Base-by-base conservation (phyloP, 108 stramenopile genomes). In the Seminavis robusta region DNA sequence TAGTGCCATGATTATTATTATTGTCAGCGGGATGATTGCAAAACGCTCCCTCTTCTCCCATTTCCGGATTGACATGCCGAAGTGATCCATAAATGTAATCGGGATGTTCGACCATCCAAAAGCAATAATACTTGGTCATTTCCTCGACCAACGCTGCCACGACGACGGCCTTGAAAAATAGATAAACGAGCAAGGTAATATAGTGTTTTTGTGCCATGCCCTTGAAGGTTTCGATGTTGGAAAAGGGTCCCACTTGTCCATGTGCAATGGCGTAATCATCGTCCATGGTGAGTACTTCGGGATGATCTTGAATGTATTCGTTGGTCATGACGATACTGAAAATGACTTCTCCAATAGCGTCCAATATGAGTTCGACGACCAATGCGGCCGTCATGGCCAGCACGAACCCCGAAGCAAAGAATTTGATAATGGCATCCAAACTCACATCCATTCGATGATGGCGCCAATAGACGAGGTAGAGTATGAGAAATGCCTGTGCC, bases 381-480 rank as follows among this genome's bases (percentile, higher is more conserved):
- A 45, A 13, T n/a, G 44, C 16, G 16, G 16, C 15, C 17, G 16
- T 45, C 25, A 47, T 47, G 47, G 6, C 26, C 33, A 77, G 26
- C 0, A 69, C 37, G 39, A 81, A 74, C 2, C 80, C 80, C 39
- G 45, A 47, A 9, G 76, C 76, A 63, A 81, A 81, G 60, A 69
- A 81, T 43, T 81, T 81, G 20, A 81, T 67, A n/a, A 77, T 67
- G 0, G 80, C 80, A 77, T 81, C 80, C 15, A 81, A 27, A 42
- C 56, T 59, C 26, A 81, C 45, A 51, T 81, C 73, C 34, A 62
- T 61, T 19, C 81, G 59, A 54, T 82, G 62, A 65, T 70, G 73
- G 10, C 50, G 56, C 81, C 81, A 82, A 46, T 82, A 74, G 23
- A 74, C 69, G 41, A 59, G 39, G 33, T 68, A 82, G 38, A 73